These are phyloP conservation scores for Microdochium bolleyi DNA, from an alignment of 2,329 filamentous ascomycete genomes.

Conservation along the genomic window DNA sequence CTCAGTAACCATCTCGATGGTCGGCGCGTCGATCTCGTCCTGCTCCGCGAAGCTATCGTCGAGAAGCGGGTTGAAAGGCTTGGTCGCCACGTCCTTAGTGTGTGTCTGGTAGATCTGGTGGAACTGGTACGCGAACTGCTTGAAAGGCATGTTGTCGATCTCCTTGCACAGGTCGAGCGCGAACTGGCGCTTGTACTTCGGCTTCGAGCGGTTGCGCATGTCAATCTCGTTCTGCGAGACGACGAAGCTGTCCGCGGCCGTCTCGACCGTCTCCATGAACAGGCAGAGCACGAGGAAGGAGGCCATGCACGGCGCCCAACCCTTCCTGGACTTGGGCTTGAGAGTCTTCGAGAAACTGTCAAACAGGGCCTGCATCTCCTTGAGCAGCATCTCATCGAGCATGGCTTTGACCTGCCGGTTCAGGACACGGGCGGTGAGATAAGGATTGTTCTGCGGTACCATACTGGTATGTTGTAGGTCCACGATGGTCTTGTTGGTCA, in stretches of 20 bases:
- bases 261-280: slow-evolving; percentile 51
- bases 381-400: slow-evolving; percentile 45
- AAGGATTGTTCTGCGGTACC: slow-evolving; percentile 33
- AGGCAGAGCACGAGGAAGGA: slow-evolving; percentile 49
- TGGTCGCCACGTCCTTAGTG: slow-evolving; percentile 35
- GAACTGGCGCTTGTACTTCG: slow-evolving; percentile 29
- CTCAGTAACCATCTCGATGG: slow-evolving; percentile 34
- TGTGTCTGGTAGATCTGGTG: slow-evolving; percentile 53
- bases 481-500: slow-evolving; percentile 35
- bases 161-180: slow-evolving; percentile 39
- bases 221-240: slow-evolving; percentile 42
- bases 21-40: slow-evolving; percentile 36
- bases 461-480: slow-evolving; percentile 31
- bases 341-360: slow-evolving; percentile 43
- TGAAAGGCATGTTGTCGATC: slow-evolving; percentile 51
- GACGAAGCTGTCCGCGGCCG: slow-evolving; percentile 43
- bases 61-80: slow-evolving; percentile 47
- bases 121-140: slow-evolving; percentile 52
- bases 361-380: slow-evolving; percentile 43
- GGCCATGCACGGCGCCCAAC: slow-evolving; percentile 50
- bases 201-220: slow-evolving; percentile 25
- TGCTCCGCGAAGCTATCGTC: slow-evolving; percentile 32
- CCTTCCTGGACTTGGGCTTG: slow-evolving; percentile 42
- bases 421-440: slow-evolving; percentile 44
- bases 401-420: slow-evolving; percentile 49